Conservation (phyloP, 257 asterid species). For the Schizonepeta tenuifolia region DNA sequence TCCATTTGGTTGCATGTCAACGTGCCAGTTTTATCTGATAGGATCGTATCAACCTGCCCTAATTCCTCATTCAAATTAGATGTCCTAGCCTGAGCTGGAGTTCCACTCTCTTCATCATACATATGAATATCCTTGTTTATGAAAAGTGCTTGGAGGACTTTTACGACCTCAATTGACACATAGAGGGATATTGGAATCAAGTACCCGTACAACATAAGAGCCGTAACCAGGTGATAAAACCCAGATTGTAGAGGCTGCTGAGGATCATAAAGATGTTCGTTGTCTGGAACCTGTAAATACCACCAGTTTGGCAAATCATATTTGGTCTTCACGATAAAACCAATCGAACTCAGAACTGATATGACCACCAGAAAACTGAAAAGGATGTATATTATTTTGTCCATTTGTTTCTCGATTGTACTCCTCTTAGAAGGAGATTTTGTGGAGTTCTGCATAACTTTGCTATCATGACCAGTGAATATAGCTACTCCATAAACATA, state of each 20-base stretch:
- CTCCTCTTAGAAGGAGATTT: conserved; percentile 95
- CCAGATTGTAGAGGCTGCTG: conserved; percentile 61
- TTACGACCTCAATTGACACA: conserved; percentile 90
- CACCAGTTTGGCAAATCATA: conserved; percentile 77
- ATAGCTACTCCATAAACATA: conserved; percentile 83
- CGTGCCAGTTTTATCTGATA: conserved; percentile 96
- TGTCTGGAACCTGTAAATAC: conserved; percentile 77
- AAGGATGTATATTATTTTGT: conserved; percentile 86
- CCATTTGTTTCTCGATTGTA: conserved; percentile 86
- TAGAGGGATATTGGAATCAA: conserved; percentile 94
- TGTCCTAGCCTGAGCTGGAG: conserved; percentile 95
- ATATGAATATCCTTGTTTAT: conserved; percentile 82
- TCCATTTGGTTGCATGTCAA: conserved; percentile 98
- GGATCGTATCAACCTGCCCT: conserved; percentile 91
- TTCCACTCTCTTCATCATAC: conserved; percentile 91
- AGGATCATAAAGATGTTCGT: conserved; percentile 60
- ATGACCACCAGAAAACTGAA: conserved; percentile 73
- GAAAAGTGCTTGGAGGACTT: conserved; percentile 90
- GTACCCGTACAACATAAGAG: conserved; percentile 91
- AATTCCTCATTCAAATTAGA: conserved; percentile 93
- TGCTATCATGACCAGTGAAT: conserved; percentile 92
- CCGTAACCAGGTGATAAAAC: conserved; percentile 81
- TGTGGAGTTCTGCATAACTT: conserved; percentile 94
- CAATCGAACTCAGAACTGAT: conserved; percentile 75
- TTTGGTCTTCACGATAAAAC: conserved; percentile 78